Evolutionary conservation across 2,329 filamentous ascomycete genomes (phyloP), one percentile per base, ranked within the genome.

Genomic region (Pseudomassariella vexata): DNA sequence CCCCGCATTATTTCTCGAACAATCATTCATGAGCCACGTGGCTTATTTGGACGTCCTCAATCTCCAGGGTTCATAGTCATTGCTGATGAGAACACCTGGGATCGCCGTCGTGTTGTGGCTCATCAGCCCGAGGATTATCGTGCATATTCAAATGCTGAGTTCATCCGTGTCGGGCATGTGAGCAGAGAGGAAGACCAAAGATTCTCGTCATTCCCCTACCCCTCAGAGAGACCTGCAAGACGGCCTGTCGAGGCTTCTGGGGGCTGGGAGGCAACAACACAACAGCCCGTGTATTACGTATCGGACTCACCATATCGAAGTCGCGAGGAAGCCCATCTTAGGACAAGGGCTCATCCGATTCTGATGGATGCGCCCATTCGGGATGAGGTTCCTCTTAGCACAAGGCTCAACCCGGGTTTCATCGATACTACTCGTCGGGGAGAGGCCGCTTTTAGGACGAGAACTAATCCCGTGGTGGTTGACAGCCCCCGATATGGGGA

Each of bases 331-430:
- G n/a, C n/a, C n/a, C n/a, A n/a, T 39, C 22, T 28, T 45, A 49
- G 49, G 27, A 41, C 37, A 19, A 47, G 42, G 30, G 41, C 41
- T 27, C 32, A 48, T 33, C 49, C 47, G 7, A 39, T 49, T 27
- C 16, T 47, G 21, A 30, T 49, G 27, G 40, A 42, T 35, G 40
- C 24, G 17, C 14, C 9, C 7, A 11, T 15, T 10, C 8, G 4
- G n/a, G n/a, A n/a, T n/a, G n/a, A n/a, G n/a, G n/a, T n/a, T n/a
- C n/a, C n/a, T n/a, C n/a, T n/a, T n/a, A n/a, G n/a, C n/a, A n/a
- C n/a, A n/a, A n/a, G n/a, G n/a, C n/a, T n/a, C n/a, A n/a, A n/a
- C n/a, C n/a, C n/a, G n/a, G n/a, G n/a, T n/a, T n/a, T n/a, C n/a
- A n/a, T n/a, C n/a, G n/a, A n/a, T n/a, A n/a, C n/a, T n/a, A 9